Evolutionary conservation across 2,329 filamentous ascomycete species (phyloP), one percentile per base, ranked within the genome.

Genomic region (Fusarium paranaense): DNA sequence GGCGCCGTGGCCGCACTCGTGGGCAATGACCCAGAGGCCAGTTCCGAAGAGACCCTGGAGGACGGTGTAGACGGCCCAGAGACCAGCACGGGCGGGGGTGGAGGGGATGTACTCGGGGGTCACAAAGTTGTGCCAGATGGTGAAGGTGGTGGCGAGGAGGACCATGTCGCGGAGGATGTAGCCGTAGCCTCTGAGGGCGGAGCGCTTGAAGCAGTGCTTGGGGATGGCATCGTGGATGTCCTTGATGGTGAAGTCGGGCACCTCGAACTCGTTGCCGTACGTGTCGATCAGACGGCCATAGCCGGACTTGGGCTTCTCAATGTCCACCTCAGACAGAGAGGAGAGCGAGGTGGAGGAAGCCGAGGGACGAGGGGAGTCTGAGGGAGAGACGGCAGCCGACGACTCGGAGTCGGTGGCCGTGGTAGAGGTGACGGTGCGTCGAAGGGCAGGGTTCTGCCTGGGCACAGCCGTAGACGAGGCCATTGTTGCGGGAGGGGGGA

Each of bases 171-270:
- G 92, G 80, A 91, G 89, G 79, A 98, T 95, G 85, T 98, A 98
- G 80, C 82, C 86, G 81, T 98, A 87, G 76, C 95, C 93, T 75
- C 86, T 91, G 75, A 90, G 82, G 71, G 90, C 94, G 56, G 94
- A 97, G 71, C 97, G 93, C 87, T 98, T 89, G 84, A 93, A 98
- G 90, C 97, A 99, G 89, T 98, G 97, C 85, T 95, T 95, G 75
- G 97, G 97, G 78, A 99, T 99, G 82, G 97, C 97, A 86, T 98
- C 94, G 80, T 95, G 93, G 82, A 99, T 96, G 82, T 99, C 91
- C 89, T 98, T 98, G 89, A 99, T 97, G 82, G 95, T 97, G 88
- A 93, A 99, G 85, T 98, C 93, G 77, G 97, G 97, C 66, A 97
- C 89, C 84, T 94, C 88, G 87, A 99, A 99, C 80, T 95, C 90